Evolutionary conservation across 805 yeast genomes (phyloP), one percentile per base, ranked within the genome.

Genomic region (Kuraishia hungarica): DNA sequence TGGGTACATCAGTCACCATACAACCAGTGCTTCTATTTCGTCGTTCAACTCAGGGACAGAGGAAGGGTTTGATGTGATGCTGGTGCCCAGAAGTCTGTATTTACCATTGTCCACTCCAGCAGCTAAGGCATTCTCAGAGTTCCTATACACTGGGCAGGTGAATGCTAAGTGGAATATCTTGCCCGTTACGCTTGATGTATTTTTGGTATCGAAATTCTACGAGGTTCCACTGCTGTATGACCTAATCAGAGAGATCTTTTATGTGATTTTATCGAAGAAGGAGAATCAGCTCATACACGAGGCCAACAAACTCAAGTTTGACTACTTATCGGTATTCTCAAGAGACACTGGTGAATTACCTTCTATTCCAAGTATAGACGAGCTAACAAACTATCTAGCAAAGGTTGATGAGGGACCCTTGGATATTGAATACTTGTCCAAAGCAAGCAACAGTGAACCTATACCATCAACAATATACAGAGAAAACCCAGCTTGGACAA

Each of bases 131-230:
- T 79, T 87, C 59, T 73, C 84, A 26, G 94, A 87, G 63, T 88
- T 82, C 65, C 72, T 88, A 55, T 86, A 84, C 62, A 87, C 92
- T 4, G 96, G 94, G 1, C 91, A 87, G 66, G 80, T 88, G 22
- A 89, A 89, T 24, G 81, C 84, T 54, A 84, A 80, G 61, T 87
- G 93, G 93, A 68, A 76, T n/a, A 68, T 87, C 47, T 73, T 80
- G 1, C 93, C 94, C 0, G 83, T 87, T 0, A 79, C 87, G 0
- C 72, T 86, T 47, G 90, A 86, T 59, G 75, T 83, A 51, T 71
- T 87, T 59, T 66, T 83, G 39, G 74, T 84, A 62, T 77, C 92
- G 2, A 84, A 84, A 60, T 75, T 81, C 57, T 86, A 83, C 63
- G 85, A 84, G 57, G 75, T 87, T 23, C 92, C 93, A 1, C 69